Evolutionary conservation across 2,329 filamentous ascomycete species (phyloP).

Genomic region (Penicillium sp.): DNA sequence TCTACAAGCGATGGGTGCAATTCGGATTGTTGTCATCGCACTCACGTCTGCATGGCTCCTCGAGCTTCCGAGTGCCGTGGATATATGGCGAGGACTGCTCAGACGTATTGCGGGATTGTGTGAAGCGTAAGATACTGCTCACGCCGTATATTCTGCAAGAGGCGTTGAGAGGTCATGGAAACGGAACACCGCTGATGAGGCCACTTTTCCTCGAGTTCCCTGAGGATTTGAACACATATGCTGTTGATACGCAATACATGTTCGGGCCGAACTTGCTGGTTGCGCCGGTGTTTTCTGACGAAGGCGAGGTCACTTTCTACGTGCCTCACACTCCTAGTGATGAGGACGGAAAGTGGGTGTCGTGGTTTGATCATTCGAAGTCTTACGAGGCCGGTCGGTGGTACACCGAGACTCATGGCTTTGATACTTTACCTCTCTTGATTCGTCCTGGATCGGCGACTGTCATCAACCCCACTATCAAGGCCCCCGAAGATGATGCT

Average conservation of each 20-base stretch:
- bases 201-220: slow-evolving; percentile 71
- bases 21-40: slow-evolving; percentile 72
- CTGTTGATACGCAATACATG: slow-evolving; percentile 72
- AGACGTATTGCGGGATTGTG: slow-evolving; percentile 57
- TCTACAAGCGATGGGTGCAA: slow-evolving; percentile 79
- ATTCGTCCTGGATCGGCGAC: slow-evolving; percentile 51
- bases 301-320: slow-evolving; percentile 67
- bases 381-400: slow-evolving; percentile 48
- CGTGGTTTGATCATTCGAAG: slow-evolving; percentile 48
- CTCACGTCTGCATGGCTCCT: slow-evolving; percentile 69
- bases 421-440: slow-evolving; percentile 60
- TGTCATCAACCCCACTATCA: slow-evolving; percentile 28
- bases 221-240: slow-evolving; percentile 67
- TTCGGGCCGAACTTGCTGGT: slow-evolving; percentile 66
- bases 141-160: slow-evolving; percentile 61
- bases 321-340: slow-evolving; percentile 53
- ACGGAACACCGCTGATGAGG: slow-evolving; percentile 64
- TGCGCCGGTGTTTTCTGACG: slow-evolving; percentile 65
- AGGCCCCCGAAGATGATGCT: slow-evolving; percentile 29
- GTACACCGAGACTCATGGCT: slow-evolving; percentile 62
- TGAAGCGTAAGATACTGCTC: slow-evolving; percentile 56
- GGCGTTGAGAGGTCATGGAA: slow-evolving; percentile 51
- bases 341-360: slow-evolving; percentile 51
- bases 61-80: slow-evolving; percentile 75
- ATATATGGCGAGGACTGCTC: slow-evolving; percentile 66